Percentiles rank a stretch among this genome's conserved stretches.
Conservation (phyloP, 1,284 basidiomycete species). For the Malassezia furfur region DNA sequence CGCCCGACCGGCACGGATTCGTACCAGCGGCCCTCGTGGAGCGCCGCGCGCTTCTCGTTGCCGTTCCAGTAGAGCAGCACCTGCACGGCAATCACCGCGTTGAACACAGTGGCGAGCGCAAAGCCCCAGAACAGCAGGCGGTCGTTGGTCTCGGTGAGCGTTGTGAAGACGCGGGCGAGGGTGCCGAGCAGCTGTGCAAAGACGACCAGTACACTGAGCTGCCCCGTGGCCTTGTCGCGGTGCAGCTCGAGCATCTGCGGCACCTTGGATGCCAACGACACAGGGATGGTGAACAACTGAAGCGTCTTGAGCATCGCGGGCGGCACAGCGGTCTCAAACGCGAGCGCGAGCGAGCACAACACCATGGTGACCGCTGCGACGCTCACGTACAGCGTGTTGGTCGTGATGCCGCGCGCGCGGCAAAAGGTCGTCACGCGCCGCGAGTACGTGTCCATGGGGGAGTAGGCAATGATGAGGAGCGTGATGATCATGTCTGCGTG, state of each 20-base stretch:
- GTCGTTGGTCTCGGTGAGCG: constrained; percentile 46
- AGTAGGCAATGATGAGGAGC: constrained; percentile 35
- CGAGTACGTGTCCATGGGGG: constrained; percentile 32
- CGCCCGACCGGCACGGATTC: not conserved
- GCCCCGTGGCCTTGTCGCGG: constrained; percentile 36
- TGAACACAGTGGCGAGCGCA: constrained; percentile 44
- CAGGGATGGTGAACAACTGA: constrained; percentile 42
- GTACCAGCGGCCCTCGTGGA: constrained; percentile 12
- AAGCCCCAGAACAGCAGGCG: constrained; percentile 43
- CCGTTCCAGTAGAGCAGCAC: constrained; percentile 43
- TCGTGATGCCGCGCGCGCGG: constrained; percentile 7
- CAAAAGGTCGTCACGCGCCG: constrained; percentile 20
- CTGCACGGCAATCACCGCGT: constrained; percentile 41
- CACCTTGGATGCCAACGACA: constrained; percentile 43
- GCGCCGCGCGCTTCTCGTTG: constrained; percentile 1
- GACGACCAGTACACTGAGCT: constrained; percentile 44
- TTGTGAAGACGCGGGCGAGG: constrained; percentile 44
- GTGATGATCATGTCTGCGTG: constrained; percentile 42
- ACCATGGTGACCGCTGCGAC: constrained; percentile 70
- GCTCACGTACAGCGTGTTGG: constrained; percentile 18
- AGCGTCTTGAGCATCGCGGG: constrained; percentile 26
- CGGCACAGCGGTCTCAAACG: constrained; percentile 28
- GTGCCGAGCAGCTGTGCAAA: constrained; percentile 45
- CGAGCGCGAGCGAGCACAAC: constrained; percentile 60
- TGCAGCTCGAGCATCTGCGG: constrained; percentile 46